Conservation (phyloP, 768 basidiomycete species). For the Udeniomyces megalosporus region DNA sequence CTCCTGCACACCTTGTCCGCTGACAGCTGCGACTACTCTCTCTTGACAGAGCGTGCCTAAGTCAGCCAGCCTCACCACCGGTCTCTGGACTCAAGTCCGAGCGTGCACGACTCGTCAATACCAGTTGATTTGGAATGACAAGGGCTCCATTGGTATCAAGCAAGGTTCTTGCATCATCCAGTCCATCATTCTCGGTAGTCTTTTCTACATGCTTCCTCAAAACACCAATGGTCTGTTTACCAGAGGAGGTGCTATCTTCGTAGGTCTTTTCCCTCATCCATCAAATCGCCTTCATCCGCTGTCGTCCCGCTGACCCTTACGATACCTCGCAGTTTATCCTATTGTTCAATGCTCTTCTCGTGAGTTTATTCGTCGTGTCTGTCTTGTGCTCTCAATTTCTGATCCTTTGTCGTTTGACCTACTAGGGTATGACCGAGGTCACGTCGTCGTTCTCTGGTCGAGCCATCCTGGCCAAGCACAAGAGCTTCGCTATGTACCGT, state of each 20-base stretch:
- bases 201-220: conserved; percentile 54
- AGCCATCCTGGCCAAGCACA: conserved; percentile 40
- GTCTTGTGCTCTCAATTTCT: no score
- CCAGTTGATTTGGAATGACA: conserved; percentile 49
- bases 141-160: conserved; percentile 41
- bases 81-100: conserved; percentile 55
- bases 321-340: no score
- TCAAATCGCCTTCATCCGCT: no score
- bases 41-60: background rate
- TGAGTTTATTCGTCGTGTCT: conserved; percentile 6
- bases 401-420: no score
- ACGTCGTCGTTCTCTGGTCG: conserved; percentile 40
- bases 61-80: conserved; percentile 37
- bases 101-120: conserved; percentile 59
- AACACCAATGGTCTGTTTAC: conserved; percentile 74
- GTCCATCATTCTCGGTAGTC: conserved; percentile 53
- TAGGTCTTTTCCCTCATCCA: no score
- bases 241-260: conserved; percentile 67
- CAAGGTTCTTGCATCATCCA: conserved; percentile 32
- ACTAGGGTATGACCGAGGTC: conserved; percentile 22
- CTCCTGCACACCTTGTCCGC: background rate
- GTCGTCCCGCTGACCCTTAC: no score
- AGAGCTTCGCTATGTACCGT: conserved; percentile 34
- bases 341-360: conserved; percentile 17
- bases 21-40: background rate